Conservation (phyloP, 208 protist genomes). For the Trypanosoma scelopori region DNA sequence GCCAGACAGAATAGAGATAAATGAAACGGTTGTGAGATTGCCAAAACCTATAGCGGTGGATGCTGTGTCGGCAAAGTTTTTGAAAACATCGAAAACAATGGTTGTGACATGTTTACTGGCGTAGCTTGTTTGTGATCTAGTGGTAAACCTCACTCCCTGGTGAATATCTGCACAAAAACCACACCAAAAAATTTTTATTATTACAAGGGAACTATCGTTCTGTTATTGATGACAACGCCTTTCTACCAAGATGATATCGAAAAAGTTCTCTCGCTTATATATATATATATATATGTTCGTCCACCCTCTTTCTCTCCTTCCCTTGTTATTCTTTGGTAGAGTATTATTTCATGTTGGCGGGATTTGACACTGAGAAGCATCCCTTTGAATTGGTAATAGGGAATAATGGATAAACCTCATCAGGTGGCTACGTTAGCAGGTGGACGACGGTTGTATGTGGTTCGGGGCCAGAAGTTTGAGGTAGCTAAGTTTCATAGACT, state of each 20-base stretch:
- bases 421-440: conserved; percentile 41
- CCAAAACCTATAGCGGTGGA: conserved; percentile 40
- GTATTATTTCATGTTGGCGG: conserved; percentile 17
- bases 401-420: conserved; percentile 45
- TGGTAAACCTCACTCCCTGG: not conserved
- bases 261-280: not conserved
- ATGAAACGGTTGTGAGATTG: conserved; percentile 37
- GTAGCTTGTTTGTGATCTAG: not conserved
- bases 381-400: conserved; percentile 8
- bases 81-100: conserved; percentile 45
- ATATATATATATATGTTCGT: conserved; percentile 8
- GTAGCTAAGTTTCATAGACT: conserved; percentile 72
- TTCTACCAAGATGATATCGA: not conserved
- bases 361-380: conserved; percentile 4
- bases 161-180: too few relatives aligned
- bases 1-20: conserved; percentile 46
- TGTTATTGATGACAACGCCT: not conserved
- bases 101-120: conserved; percentile 48
- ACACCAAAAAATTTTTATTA: too few relatives aligned
- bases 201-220: not conserved
- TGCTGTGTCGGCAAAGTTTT: conserved; percentile 55
- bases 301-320: conserved; percentile 20
- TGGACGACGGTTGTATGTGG: conserved; percentile 72
- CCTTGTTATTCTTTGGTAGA: conserved; percentile 10
- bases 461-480: conserved; percentile 87